A percentile compares a stretch with the other conserved stretches of the same genome.
phyloP scores from a whole-genome alignment of 257 asterid genomes.

The Agastache rugosa region DNA sequence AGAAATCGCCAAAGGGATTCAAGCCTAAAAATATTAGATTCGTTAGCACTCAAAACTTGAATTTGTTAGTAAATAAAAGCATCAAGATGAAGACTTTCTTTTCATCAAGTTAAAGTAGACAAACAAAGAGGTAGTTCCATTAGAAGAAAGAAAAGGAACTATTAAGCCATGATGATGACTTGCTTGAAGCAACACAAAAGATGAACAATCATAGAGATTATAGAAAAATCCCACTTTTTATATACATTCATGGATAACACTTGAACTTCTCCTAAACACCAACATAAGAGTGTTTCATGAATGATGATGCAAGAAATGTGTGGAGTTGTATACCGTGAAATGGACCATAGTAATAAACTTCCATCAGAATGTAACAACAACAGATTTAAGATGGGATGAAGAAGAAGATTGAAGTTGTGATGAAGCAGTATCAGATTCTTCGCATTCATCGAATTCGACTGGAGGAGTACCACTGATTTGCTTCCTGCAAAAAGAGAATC shows the following conservation, averaged over 20 bases:
- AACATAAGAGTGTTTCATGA: background rate
- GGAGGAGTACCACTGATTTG: conserved; percentile 40
- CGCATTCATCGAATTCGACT: conserved; percentile 46
- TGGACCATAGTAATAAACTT: background rate
- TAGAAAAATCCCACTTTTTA: background rate
- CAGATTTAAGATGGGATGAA: conserved; percentile 36
- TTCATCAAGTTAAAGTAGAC: background rate
- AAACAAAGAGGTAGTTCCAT: background rate
- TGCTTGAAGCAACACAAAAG: background rate
- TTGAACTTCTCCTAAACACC: background rate
- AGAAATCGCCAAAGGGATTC: too few species aligned
- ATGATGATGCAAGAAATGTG: background rate
- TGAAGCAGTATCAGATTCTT: conserved; percentile 54
- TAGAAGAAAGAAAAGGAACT: background rate
- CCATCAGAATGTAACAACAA: conserved; percentile 46
- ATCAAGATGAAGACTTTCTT: background rate
- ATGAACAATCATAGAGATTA: background rate
- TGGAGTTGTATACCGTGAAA: background rate
- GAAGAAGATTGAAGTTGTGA: conserved; percentile 45
- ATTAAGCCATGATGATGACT: background rate
- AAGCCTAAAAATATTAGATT: too few species aligned
- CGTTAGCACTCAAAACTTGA: too few species aligned
- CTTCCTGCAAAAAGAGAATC: conserved; percentile 45
- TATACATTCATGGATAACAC: conserved; percentile 18
- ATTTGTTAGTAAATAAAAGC: background rate